Base-by-base conservation (phyloP, 163 green algal genomes). In the Volvox carteri region DNA sequence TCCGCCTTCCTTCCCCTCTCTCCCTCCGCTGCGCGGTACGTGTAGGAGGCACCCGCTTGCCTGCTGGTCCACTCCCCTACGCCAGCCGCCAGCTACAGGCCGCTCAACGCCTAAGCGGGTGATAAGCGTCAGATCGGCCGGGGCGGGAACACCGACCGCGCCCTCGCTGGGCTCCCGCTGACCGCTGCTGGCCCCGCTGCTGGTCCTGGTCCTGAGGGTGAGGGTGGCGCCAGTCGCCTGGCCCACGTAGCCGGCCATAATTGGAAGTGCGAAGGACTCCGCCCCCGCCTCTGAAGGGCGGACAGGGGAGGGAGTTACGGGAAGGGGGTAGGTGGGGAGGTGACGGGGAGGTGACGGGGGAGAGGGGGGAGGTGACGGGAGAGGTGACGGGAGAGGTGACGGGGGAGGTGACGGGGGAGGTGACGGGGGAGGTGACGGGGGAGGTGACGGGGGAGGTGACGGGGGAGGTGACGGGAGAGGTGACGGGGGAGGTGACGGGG, bases 221-320 rank as follows among this genome's bases (percentile, higher is more conserved):
- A 86, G 77, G 58, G 58, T 86, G 58, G 78, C 78, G 1, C 60
- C 60, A 19, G 60, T 77, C 21, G 78, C 78, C 78, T 86, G 78
- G 33, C 81, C 65, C 21, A 87, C 33, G 33, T 87, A 87, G 46
- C 81, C 81, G 11, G 48, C 81, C 81, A 87, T 87, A 44, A 87
- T 72, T 4, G 81, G 81, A 44, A 87, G 81, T 44, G 65, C 81
- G 46, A 87, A 87, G 12, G 65, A 52, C 46, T 87, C 81, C 14
- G 28, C 81, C 42, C 81, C 81, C 9, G 65, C 81, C 2, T 87
- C 81, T 87, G 46, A 1, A 21, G 33, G 35, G 14, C 2, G 33
- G 30, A 37, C 12, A 12, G 50, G n/a, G n/a, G n/a, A n/a, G n/a
- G n/a, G n/a, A n/a, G n/a, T n/a, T n/a, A 33, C 44, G 35, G 33